Base-by-base conservation (phyloP, 768 basidiomycete species). In the Rhodotorula taiwanensis region DNA sequence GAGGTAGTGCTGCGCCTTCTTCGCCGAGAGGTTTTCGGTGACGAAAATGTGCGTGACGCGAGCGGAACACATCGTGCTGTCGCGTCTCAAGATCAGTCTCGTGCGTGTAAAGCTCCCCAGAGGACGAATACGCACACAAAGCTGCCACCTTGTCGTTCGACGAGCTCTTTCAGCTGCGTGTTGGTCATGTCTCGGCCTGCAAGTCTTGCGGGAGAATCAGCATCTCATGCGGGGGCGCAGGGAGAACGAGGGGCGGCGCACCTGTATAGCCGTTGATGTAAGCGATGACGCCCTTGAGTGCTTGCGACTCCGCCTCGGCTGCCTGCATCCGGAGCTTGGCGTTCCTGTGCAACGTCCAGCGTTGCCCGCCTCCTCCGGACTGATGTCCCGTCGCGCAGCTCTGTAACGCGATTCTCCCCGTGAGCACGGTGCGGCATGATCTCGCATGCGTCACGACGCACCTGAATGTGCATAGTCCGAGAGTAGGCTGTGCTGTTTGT, bases 1-100 rank as follows among this genome's bases (percentile, higher is more conserved):
- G 58, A 89, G 75, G 54, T 84, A 70, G 70, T 80, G 83, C 61
- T 89, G 83, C 5, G 81, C 85, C 75, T 90, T 90, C 31, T 83
- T 81, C 23, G 80, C 87, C 70, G 80, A 87, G 59, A 89, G 78
- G 56, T 80, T 81, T 66, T 83, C 82, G 10, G 87, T 88, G 14
- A 86, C 86, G 43, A 92, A 72, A 54, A 91, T 84, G 73, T 92
- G 89, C 11, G 89, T 90, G 50, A 42, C 48, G 7, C 84, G 85
- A 15, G 81, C 80, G 23, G 83, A 83, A 20, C 83, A 77, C 31
- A 78, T 79, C 55, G 75, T 75, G 66, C 86, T 88, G 70, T n/a
- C 23, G 25, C 28, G 7, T 4, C 28, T 33, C 3, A 27, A 16
- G 31, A 30, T 10, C 11, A 27, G n/a, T 23, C 28, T 45, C n/a